Evolutionary conservation across 2,329 filamentous ascomycete species (phyloP).

Genomic region (Fusarium pseudoanthophilum): DNA sequence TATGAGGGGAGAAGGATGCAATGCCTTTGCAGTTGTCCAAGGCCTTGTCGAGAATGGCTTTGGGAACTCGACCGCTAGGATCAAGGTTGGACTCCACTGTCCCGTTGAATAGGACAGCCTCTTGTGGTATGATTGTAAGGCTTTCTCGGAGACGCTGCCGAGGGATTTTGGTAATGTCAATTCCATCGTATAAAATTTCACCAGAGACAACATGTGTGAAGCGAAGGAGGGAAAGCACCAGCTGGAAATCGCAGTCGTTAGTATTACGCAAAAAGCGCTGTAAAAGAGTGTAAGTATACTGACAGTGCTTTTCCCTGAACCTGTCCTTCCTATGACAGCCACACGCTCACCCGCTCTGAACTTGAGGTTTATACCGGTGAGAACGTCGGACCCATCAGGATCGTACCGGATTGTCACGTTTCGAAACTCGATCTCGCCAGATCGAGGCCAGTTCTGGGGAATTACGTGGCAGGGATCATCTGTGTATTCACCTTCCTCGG

Average conservation of each 20-base stretch:
- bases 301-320: conserved; percentile 85
- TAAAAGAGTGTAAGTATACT: conserved; percentile 39
- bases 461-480: conserved; percentile 53
- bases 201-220: conserved; percentile 64
- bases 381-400: conserved; percentile 58
- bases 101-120: conserved; percentile 67
- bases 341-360: conserved; percentile 77
- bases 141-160: conserved; percentile 62
- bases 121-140: conserved; percentile 68
- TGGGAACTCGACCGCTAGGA: conserved; percentile 67
- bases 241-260: conserved; percentile 40
- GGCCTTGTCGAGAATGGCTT: conserved; percentile 65
- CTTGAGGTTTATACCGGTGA: conserved; percentile 61
- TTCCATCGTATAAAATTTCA: conserved; percentile 64
- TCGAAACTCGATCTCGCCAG: conserved; percentile 62
- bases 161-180: conserved; percentile 64
- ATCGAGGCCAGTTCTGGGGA: conserved; percentile 57
- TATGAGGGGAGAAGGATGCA: conserved; percentile 60
- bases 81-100: conserved; percentile 69
- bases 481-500: conserved; percentile 53
- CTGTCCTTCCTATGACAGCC: conserved; percentile 82
- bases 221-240: conserved; percentile 65
- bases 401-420: conserved; percentile 62
- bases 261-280: background rate
- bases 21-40: conserved; percentile 71